These are phyloP conservation scores for Naegleria lovaniensis DNA, from an alignment of 208 protist species.

Conservation along the genomic window DNA sequence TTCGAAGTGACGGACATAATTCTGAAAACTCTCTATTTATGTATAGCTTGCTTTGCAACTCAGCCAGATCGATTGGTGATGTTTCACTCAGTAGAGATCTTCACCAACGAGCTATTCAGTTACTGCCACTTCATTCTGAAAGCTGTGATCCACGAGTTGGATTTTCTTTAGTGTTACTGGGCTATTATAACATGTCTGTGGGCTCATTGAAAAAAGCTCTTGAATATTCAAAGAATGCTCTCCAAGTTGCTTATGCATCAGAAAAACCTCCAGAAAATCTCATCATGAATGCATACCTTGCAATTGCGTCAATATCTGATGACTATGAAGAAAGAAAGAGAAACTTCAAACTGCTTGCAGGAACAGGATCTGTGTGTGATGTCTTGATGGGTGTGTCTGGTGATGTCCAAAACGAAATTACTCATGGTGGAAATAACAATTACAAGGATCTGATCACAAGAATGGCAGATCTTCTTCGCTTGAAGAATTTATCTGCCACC, in stretches of 20 bases:
- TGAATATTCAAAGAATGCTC: background rate
- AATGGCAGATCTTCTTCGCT: background rate
- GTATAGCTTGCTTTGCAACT: constrained; percentile 2
- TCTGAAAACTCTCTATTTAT: background rate
- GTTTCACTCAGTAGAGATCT: background rate
- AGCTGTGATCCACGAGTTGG: background rate
- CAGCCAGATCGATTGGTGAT: background rate
- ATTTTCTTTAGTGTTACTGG: background rate
- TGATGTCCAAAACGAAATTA: background rate
- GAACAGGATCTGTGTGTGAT: background rate
- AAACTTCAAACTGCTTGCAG: background rate
- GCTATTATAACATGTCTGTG: background rate
- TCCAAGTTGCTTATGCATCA: background rate
- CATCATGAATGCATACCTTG: background rate
- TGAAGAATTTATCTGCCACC: background rate
- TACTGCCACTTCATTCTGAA: background rate
- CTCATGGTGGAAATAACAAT: background rate
- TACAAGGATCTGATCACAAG: background rate
- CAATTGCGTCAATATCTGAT: background rate
- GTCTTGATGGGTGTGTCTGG: background rate
- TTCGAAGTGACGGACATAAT: background rate
- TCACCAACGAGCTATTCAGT: background rate
- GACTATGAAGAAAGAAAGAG: background rate
- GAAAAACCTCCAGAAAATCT: background rate
- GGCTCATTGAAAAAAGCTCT: background rate